Evolutionary conservation across 352 stramenopile genomes (phyloP), one percentile per base, ranked within the genome.

Genomic region (Globisporangium irregulare): DNA sequence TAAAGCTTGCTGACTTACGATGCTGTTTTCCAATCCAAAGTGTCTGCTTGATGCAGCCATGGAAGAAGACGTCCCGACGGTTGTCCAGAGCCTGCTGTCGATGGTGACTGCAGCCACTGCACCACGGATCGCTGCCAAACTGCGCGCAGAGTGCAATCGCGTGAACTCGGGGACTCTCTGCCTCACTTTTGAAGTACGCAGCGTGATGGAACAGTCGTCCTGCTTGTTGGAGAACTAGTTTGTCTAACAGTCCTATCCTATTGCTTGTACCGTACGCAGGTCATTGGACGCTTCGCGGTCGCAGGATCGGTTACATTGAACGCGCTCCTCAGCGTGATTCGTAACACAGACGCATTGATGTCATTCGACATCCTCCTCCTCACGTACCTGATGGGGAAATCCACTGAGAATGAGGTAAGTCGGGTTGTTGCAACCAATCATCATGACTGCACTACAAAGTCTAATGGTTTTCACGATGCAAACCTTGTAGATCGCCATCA

Each of bases 21-120:
- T 62, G 14, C 25, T 59, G n/a, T 14, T 43, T 2, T 14, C 5
- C 18, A 27, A 38, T 29, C 18, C 58, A n/a, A 56, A 92, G 80
- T 77, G 68, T n/a, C 56, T 93, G 61, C 70, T 95, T n/a, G 77
- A 88, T 59, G 87, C 86, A 4, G 85, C 84, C 2, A 85, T 77
- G 53, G 87, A 95, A 55, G 79, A 89, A n/a, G 87, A 95, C 57
- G 78, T 95, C 0, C 87, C 87, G 5, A 79, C 86, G 0, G 84
- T 94, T 10, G 81, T 93, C 9, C 81, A 92, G 59, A 94, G 86
- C 43, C 68, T 95, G 27, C 67, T 95, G 53, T 81, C 80, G 1
- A 93, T 95, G 79, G 62, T 90, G 9, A 91, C 85, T 0, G 74
- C 82, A 12, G 65, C 74, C 9, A 81, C 75, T 15, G 79, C 82